phyloP scores from a whole-genome alignment of 1,284 basidiomycete genomes.

The Ceratorhiza oryzae-sativae region DNA sequence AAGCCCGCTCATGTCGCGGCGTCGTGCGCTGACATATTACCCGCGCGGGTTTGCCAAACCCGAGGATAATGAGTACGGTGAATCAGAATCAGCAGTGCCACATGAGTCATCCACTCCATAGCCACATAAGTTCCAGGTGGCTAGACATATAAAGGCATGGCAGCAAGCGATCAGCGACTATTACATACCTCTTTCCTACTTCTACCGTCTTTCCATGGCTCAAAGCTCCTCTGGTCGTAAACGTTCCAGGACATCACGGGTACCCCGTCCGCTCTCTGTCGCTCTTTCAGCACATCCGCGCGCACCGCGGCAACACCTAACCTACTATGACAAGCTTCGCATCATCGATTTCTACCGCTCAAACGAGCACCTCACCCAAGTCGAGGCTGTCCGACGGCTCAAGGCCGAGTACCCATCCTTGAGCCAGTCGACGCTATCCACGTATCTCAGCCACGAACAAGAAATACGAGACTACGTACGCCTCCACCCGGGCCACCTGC shows the following conservation, averaged over 20 bases:
- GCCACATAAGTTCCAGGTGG: too few species aligned
- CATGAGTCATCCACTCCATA: too few species aligned
- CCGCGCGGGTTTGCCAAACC: too few species aligned
- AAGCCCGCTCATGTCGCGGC: too few species aligned
- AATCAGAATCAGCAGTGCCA: too few species aligned
- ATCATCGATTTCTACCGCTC: background rate
- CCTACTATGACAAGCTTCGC: conserved; percentile 2
- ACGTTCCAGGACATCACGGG: background rate
- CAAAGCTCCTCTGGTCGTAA: background rate
- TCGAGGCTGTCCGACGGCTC: background rate
- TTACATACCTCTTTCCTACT: too few species aligned
- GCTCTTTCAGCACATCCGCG: background rate
- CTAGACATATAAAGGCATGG: too few species aligned
- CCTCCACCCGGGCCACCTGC: background rate
- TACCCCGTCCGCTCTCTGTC: background rate
- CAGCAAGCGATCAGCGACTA: too few species aligned
- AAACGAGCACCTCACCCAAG: background rate
- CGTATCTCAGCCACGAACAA: background rate
- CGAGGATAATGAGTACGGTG: too few species aligned
- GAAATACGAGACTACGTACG: background rate
- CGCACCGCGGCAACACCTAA: background rate
- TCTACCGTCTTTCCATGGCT: too few species aligned
- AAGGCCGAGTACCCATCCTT: background rate
- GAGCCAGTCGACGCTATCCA: background rate
- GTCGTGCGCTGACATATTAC: too few species aligned